phyloP scores from a whole-genome alignment of 2,329 filamentous ascomycete genomes.

The Cladobotryum mycophilum region DNA sequence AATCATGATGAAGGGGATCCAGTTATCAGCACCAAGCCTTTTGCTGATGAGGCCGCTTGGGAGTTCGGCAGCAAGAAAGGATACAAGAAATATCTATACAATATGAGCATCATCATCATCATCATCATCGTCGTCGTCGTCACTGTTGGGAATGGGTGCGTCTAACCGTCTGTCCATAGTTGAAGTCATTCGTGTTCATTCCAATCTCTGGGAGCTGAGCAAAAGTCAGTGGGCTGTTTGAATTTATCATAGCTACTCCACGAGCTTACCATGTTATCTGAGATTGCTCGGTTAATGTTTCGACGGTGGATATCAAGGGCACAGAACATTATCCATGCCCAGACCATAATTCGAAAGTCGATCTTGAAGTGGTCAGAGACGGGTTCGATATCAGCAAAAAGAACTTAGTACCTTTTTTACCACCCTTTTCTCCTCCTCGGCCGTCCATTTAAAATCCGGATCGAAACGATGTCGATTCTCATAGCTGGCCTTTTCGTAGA shows the following conservation, averaged over 20 bases:
- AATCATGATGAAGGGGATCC: conserved; percentile 42
- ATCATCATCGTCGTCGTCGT: not conserved
- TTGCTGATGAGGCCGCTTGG: conserved; percentile 49
- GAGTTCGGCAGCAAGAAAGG: conserved; percentile 46
- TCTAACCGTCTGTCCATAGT: conserved; percentile 37
- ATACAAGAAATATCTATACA: conserved; percentile 37
- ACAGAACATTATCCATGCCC: conserved; percentile 48
- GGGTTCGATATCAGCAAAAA: conserved; percentile 40
- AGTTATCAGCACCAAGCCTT: conserved; percentile 41
- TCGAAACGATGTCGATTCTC: conserved; percentile 57
- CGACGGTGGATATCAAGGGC: conserved; percentile 39
- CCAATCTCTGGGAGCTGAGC: conserved; percentile 36
- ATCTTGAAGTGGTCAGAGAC: conserved; percentile 12
- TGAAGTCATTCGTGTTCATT: conserved; percentile 36
- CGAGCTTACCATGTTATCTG: conserved; percentile 32
- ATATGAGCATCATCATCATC: not conserved
- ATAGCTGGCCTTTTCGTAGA: conserved; percentile 51
- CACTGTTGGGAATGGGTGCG: not conserved
- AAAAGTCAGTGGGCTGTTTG: not conserved
- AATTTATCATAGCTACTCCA: not conserved
- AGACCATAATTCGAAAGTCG: conserved; percentile 31
- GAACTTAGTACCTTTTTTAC: conserved; percentile 39
- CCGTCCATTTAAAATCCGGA: conserved; percentile 49
- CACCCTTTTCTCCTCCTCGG: conserved; percentile 49
- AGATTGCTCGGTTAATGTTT: conserved; percentile 29